These are phyloP conservation scores for Groenewaldozyma salmanticensis DNA, from an alignment of 805 yeast genomes.

Conservation along the genomic window DNA sequence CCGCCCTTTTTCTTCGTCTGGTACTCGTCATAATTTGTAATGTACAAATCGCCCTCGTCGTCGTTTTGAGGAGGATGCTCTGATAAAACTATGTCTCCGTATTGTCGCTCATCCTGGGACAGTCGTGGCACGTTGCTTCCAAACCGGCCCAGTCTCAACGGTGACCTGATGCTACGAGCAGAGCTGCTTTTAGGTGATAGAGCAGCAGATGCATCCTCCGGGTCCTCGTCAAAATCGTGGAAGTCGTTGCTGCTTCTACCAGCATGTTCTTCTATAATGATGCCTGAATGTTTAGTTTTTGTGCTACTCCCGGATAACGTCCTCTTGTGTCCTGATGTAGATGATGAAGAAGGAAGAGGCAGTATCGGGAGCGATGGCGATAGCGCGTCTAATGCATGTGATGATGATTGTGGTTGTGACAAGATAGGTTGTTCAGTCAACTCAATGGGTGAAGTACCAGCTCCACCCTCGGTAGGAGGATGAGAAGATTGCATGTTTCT, in stretches of 20 bases:
- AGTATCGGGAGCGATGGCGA: no score
- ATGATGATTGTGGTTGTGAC: not conserved
- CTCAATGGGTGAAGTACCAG: conserved; percentile 27
- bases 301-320: no score
- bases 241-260: not conserved
- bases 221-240: not conserved
- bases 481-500: conserved; percentile 21
- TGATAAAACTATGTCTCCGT: not conserved
- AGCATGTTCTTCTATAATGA: not conserved
- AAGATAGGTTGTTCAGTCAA: conserved; percentile 11
- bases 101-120: not conserved
- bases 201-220: not conserved
- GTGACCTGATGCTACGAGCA: not conserved
- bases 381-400: no score
- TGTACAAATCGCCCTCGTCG: not conserved
- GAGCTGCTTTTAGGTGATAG: not conserved
- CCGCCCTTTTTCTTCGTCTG: not conserved
- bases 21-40: not conserved
- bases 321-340: no score
- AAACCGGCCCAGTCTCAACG: not conserved
- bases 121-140: no score
- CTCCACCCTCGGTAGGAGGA: no score
- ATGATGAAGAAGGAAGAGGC: no score
- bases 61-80: not conserved
- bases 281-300: not conserved